Evolutionary conservation across 495 filamentous ascomycete species (phyloP).

Genomic region (Talaromyces thailandensis): DNA sequence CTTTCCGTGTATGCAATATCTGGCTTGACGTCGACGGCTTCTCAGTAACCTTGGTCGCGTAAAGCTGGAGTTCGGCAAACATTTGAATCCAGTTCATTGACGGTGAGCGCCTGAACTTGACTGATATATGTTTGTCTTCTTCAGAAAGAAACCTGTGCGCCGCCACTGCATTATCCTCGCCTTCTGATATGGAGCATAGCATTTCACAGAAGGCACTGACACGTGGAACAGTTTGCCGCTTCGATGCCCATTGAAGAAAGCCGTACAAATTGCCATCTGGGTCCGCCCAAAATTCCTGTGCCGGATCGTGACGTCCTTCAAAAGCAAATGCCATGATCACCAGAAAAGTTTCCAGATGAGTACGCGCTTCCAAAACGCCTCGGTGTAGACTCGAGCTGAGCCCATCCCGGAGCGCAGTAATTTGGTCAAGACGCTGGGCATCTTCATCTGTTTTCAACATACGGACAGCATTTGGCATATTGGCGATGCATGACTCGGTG

Average conservation of each 20-base stretch:
- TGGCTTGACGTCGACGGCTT: constrained; percentile 49
- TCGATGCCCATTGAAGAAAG: constrained; percentile 92
- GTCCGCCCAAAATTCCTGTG: constrained; percentile 82
- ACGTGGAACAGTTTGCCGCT: constrained; percentile 81
- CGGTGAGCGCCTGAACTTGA: constrained; percentile 66
- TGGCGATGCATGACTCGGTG: constrained; percentile 82
- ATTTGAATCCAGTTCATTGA: constrained; percentile 89
- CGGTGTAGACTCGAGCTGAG: constrained; percentile 37
- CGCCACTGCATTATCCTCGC: constrained; percentile 65
- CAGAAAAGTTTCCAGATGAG: constrained; percentile 85
- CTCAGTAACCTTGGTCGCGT: constrained; percentile 58
- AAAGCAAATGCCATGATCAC: constrained; percentile 89
- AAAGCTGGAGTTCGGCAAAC: constrained; percentile 76
- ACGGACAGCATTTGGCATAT: constrained; percentile 87
- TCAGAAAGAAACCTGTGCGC: constrained; percentile 86
- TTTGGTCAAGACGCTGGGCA: constrained; percentile 66
- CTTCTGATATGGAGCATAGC: constrained; percentile 74
- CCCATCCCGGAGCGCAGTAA: constrained; percentile 39
- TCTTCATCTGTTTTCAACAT: constrained; percentile 84
- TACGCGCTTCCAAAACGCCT: constrained; percentile 43
- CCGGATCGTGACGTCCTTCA: constrained; percentile 69
- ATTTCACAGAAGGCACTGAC: constrained; percentile 95
- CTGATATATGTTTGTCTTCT: constrained; percentile 62
- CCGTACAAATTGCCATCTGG: constrained; percentile 83
- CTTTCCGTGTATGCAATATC: constrained; percentile 49